phyloP scores from a whole-genome alignment of 768 basidiomycete species.

The Plicaturopsis crispa region DNA sequence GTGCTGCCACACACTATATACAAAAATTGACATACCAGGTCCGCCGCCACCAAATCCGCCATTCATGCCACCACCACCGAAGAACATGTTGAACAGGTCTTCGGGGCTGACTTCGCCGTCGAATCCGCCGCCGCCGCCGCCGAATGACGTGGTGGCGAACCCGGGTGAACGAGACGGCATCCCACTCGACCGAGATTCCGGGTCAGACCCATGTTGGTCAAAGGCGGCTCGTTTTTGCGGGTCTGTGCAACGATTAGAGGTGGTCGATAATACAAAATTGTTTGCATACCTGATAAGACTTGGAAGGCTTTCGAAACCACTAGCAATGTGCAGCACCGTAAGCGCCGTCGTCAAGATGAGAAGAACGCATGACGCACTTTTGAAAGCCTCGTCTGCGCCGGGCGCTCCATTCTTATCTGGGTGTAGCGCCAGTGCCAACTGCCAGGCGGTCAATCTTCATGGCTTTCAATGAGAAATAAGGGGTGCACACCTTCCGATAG shows the following conservation, averaged over 20 bases:
- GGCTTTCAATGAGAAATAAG: constrained; percentile 1
- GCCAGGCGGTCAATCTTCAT: constrained; percentile 4
- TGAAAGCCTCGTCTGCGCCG: constrained; percentile 98
- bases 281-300: constrained; percentile 64
- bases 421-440: constrained; percentile 86
- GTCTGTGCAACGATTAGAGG: constrained; percentile 35
- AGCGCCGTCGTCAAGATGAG: constrained; percentile 6
- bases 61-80: constrained; percentile 63
- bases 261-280: constrained; percentile 1
- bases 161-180: constrained; percentile 49
- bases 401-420: constrained; percentile 96
- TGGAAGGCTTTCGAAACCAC: constrained; percentile 99
- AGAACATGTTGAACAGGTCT: constrained; percentile 98
- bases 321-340: constrained; percentile 25
- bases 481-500: constrained; percentile 77
- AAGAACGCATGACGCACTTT: constrained; percentile 49
- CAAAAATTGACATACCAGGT: constrained; percentile 24
- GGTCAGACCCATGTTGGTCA: constrained; percentile 82
- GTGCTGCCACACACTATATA: constrained; percentile 10
- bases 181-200: constrained; percentile 74
- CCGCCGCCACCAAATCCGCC: constrained; percentile 52
- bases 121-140: constrained; percentile 42
- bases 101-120: constrained; percentile 90
- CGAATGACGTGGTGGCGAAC: constrained; percentile 44
- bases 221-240: constrained; percentile 83